Conservation (phyloP, 441 rosid species). For the Adansonia madagascariensis region DNA sequence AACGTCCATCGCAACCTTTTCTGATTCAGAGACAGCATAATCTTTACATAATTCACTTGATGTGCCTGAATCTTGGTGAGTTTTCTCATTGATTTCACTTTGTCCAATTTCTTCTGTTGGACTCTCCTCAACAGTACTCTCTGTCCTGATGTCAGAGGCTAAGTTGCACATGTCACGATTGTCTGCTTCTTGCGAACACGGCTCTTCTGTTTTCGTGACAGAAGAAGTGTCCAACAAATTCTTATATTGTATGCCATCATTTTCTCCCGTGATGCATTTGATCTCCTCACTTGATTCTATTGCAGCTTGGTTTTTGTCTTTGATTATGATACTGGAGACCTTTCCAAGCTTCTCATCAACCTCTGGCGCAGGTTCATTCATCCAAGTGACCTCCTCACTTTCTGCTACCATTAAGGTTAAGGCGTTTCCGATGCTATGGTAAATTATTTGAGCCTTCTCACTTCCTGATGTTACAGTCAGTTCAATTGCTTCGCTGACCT, state of each 20-base stretch:
- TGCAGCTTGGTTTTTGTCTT: conserved; percentile 20
- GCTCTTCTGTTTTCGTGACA: conserved; percentile 4
- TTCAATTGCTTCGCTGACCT: conserved; percentile 24
- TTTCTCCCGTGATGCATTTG: conserved; percentile 13
- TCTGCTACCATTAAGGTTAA: background rate
- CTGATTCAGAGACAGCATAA: conserved; percentile 7
- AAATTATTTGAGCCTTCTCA: conserved; percentile 18
- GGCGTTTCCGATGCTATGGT: background rate
- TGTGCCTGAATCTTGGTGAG: background rate
- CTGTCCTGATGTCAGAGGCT: conserved; percentile 7
- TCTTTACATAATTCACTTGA: background rate
- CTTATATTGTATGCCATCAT: conserved; percentile 5
- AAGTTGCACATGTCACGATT: too few relatives aligned
- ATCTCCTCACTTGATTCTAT: conserved; percentile 19
- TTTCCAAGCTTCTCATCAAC: conserved; percentile 29
- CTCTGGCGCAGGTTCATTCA: conserved; percentile 25
- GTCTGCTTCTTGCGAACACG: background rate
- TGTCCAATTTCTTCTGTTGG: conserved; percentile 14
- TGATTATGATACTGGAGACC: conserved; percentile 17
- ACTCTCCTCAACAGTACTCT: background rate
- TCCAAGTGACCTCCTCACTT: conserved; percentile 26
- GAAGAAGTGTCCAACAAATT: background rate
- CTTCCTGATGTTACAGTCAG: conserved; percentile 25
- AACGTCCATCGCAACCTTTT: background rate
- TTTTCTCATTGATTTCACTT: conserved; percentile 2